Evolutionary conservation across 495 filamentous ascomycete species (phyloP).

Genomic region (Tuber umbilicatum): DNA sequence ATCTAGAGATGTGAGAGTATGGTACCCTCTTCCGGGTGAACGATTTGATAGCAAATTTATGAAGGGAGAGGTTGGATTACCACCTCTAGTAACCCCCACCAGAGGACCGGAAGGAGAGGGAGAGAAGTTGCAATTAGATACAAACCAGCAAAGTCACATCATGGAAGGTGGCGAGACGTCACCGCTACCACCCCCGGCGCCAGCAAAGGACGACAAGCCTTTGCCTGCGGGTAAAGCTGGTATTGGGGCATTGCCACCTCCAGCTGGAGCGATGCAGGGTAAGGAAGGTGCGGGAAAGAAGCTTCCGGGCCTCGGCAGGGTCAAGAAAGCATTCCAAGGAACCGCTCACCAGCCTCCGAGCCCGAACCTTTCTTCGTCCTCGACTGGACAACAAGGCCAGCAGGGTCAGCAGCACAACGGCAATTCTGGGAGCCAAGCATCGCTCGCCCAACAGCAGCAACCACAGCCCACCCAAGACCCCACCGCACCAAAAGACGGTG

Average conservation of each 20-base stretch:
- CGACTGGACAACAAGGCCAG: conserved; percentile 15
- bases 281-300: conserved; percentile 30
- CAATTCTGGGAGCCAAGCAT: conserved; percentile 33
- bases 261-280: conserved; percentile 15
- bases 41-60: conserved; percentile 62
- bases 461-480: conserved; percentile 45
- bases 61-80: conserved; percentile 72
- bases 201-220: conserved; percentile 31
- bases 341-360: conserved; percentile 20
- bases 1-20: conserved; percentile 80
- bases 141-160: conserved; percentile 31
- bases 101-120: conserved; percentile 47
- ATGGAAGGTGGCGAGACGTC: conserved; percentile 14
- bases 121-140: conserved; percentile 45
- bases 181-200: conserved; percentile 16
- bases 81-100: conserved; percentile 51
- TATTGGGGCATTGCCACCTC: conserved; percentile 28
- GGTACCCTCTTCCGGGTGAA: conserved; percentile 71
- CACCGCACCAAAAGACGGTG: conserved; percentile 43
- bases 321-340: conserved; percentile 36
- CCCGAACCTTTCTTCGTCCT: conserved; percentile 7
- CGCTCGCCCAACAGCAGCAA: conserved; percentile 28
- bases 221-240: conserved; percentile 26
- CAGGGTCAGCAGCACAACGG: conserved; percentile 22
- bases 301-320: conserved; percentile 19